Evolutionary conservation across 2,329 filamentous ascomycete genomes (phyloP).

Genomic region (Stachybotrys elegans): DNA sequence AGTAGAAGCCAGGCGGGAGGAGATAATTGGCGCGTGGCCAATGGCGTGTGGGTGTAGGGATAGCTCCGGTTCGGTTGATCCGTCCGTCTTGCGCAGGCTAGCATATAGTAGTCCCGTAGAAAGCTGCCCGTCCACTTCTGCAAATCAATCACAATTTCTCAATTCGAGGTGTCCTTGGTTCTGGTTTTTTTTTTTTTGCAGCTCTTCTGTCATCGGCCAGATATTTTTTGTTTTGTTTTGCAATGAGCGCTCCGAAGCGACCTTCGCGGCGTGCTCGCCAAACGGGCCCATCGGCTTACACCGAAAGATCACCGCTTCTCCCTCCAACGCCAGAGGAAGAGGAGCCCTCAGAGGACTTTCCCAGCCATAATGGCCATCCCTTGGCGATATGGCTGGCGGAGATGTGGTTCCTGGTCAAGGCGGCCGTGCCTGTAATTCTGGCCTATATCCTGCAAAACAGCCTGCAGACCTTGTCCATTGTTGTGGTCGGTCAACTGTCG

Average conservation of each 20-base stretch:
- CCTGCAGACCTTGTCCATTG: slow-evolving; percentile 74
- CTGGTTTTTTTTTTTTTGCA: too few species aligned
- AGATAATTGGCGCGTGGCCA: too few species aligned
- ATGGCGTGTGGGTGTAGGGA: too few species aligned
- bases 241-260: background rate
- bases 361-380: too few species aligned
- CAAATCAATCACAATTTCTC: too few species aligned
- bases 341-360: background rate
- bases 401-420: slow-evolving; percentile 51
- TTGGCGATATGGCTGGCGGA: slow-evolving; percentile 16
- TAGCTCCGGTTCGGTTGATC: too few species aligned
- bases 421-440: slow-evolving; percentile 72
- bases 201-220: too few species aligned
- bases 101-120: too few species aligned
- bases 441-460: slow-evolving; percentile 85
- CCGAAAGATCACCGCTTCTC: slow-evolving; percentile 16
- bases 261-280: background rate
- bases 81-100: too few species aligned
- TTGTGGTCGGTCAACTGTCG: slow-evolving; percentile 75
- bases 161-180: too few species aligned
- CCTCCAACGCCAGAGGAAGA: background rate
- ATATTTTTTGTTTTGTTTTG: background rate
- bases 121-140: too few species aligned
- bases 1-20: too few species aligned
- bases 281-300: background rate